Percentiles rank a stretch among this genome's conserved stretches.
These are phyloP conservation scores for Sphaerulina musiva DNA, from an alignment of 2,329 filamentous ascomycete genomes.

Conservation along the genomic window DNA sequence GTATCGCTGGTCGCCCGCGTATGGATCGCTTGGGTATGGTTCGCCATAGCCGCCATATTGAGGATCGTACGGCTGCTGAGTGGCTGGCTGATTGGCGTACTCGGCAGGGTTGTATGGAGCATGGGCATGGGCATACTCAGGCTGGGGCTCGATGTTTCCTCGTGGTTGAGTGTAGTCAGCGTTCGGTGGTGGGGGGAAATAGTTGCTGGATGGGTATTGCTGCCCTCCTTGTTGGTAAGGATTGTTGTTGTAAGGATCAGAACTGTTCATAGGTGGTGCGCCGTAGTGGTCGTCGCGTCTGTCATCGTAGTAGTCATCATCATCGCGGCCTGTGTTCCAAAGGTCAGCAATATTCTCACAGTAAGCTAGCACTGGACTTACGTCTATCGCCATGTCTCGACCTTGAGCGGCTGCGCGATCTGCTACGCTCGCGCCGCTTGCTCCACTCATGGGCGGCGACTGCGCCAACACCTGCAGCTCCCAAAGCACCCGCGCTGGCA, in stretches of 20 bases:
- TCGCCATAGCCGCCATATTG: constrained; percentile 31
- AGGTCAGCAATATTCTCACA: background rate
- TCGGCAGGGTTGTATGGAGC: constrained; percentile 42
- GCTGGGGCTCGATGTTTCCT: constrained; percentile 30
- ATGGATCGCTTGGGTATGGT: constrained; percentile 30
- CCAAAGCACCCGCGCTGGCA: constrained; percentile 47
- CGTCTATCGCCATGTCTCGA: constrained; percentile 11
- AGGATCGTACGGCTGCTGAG: constrained; percentile 26
- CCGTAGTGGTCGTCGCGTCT: constrained; percentile 27
- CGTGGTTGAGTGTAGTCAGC: constrained; percentile 22
- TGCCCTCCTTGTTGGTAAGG: constrained; percentile 22
- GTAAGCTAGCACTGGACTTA: constrained; percentile 1
- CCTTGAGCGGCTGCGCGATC: constrained; percentile 20
- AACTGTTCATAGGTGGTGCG: constrained; percentile 33
- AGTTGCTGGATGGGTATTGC: constrained; percentile 41
- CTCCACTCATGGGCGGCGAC: constrained; percentile 53
- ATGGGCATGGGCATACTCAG: constrained; percentile 29
- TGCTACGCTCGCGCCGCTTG: constrained; percentile 52
- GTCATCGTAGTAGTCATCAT: constrained; percentile 21
- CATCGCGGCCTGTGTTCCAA: constrained; percentile 6
- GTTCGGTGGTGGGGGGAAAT: constrained; percentile 45
- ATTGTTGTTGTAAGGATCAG: constrained; percentile 30
- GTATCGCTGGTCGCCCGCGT: constrained; percentile 30
- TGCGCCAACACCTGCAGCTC: constrained; percentile 51
- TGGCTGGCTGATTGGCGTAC: constrained; percentile 32